A percentile compares a stretch with the other conserved stretches of the same genome.
These are phyloP conservation scores for Cicer pinnatifidum DNA, from an alignment of 306 rosid species.

Conservation along the genomic window DNA sequence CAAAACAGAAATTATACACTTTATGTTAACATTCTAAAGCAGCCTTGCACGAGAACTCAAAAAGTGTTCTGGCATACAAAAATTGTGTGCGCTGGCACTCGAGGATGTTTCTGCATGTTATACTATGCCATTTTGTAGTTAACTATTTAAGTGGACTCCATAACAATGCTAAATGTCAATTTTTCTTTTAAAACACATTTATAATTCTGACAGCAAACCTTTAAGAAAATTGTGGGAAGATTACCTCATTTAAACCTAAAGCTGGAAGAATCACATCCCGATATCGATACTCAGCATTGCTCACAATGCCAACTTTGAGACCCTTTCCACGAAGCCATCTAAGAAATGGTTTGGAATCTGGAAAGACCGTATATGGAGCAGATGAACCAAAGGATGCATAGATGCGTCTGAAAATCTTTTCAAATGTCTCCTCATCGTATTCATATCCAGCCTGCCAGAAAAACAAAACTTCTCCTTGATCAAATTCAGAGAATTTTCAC, in stretches of 20 bases:
- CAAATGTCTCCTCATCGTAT: constrained; percentile 95
- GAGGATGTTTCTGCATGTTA: constrained; percentile 18
- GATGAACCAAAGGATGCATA: constrained; percentile 91
- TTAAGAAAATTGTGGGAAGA: not conserved
- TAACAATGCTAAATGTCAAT: constrained; percentile 4
- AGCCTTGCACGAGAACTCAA: not conserved
- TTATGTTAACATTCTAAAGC: constrained; percentile 14
- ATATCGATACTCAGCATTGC: constrained; percentile 89
- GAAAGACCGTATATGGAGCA: constrained; percentile 82
- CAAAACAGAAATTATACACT: constrained; percentile 26
- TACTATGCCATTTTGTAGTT: constrained; percentile 1
- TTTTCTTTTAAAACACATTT: not conserved
- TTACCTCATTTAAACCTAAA: constrained; percentile 74
- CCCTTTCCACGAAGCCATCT: constrained; percentile 85
- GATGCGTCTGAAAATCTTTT: constrained; percentile 88
- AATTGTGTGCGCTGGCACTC: not conserved
- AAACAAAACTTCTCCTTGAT: constrained; percentile 44
- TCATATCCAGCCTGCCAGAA: constrained; percentile 87
- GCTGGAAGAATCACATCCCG: constrained; percentile 91
- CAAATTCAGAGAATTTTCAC: constrained; percentile 24
- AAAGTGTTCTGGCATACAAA: not conserved
- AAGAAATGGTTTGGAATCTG: constrained; percentile 88
- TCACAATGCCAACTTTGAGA: constrained; percentile 80
- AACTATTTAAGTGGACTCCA: constrained; percentile 7
- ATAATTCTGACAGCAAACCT: constrained; percentile 6